Percentiles rank a stretch among this genome's conserved stretches.
Evolutionary conservation across 139 green algal genomes (phyloP).

Genomic region (Chlorella vulgaris): DNA sequence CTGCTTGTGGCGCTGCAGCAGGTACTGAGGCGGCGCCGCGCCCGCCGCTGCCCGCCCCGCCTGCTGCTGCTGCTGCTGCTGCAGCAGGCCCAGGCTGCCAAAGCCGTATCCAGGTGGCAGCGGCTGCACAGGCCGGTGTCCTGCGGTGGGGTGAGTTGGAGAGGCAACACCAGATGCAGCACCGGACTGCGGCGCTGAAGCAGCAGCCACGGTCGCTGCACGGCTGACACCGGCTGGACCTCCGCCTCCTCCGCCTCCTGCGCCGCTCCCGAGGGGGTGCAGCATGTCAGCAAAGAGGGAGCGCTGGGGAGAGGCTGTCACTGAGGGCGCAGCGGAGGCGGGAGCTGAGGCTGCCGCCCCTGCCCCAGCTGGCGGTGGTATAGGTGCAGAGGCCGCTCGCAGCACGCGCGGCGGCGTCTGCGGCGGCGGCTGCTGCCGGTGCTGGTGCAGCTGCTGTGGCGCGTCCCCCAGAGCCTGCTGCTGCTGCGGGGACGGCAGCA

Average conservation of each 20-base stretch:
- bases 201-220: not conserved
- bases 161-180: not conserved
- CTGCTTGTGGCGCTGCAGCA: not conserved
- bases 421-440: not conserved
- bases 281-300: slow-evolving; percentile 30
- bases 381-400: slow-evolving; percentile 2
- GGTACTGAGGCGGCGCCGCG: not conserved
- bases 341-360: not conserved
- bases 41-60: not conserved
- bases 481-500: slow-evolving; percentile 23
- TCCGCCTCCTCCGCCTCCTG: not conserved
- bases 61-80: slow-evolving; percentile 12
- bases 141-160: not conserved
- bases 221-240: no score
- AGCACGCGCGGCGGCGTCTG: slow-evolving; percentile 18
- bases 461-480: not conserved
- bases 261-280: not conserved
- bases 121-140: not conserved
- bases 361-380: not conserved
- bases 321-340: slow-evolving; percentile 2
- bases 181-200: not conserved
- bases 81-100: slow-evolving; percentile 18
- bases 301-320: slow-evolving; percentile 16
- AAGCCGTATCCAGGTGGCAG: not conserved
- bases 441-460: not conserved